phyloP scores from a whole-genome alignment of 2,329 filamentous ascomycete species.

The Xylariaceae sp. region DNA sequence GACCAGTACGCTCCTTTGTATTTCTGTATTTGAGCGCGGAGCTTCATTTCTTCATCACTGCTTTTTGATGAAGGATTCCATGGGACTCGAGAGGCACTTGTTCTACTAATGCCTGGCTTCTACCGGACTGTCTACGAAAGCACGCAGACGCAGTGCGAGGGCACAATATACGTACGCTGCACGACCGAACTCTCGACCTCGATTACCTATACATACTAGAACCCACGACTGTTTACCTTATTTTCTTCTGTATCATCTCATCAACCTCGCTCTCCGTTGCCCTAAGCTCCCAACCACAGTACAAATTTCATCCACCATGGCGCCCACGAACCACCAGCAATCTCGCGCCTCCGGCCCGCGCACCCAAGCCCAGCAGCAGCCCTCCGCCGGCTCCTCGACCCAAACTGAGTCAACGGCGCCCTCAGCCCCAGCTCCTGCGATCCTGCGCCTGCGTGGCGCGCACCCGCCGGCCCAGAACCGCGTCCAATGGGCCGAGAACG shows the following conservation, averaged over 20 bases:
- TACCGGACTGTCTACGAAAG: no score
- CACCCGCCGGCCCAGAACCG: conserved; percentile 47
- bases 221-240: background rate
- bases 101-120: no score
- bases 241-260: no score
- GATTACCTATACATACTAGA: background rate
- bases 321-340: background rate
- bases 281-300: background rate
- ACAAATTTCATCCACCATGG: conserved; percentile 4
- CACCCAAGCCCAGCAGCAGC: conserved; percentile 7
- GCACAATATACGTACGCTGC: no score
- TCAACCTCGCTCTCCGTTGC: no score
- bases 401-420: conserved; percentile 18
- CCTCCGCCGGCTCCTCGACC: conserved; percentile 17
- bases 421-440: conserved; percentile 26
- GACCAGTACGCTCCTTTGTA: no score
- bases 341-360: conserved; percentile 2
- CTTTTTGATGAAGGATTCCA: no score
- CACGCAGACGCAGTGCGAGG: no score
- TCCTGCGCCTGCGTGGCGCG: conserved; percentile 50
- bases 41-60: no score
- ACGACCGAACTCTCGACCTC: background rate
- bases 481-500: conserved; percentile 89
- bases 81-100: no score
- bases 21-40: no score